Percentiles rank a stretch among this genome's conserved stretches.
Conservation (phyloP, 306 rosid genomes). For the Corylus americana region DNA sequence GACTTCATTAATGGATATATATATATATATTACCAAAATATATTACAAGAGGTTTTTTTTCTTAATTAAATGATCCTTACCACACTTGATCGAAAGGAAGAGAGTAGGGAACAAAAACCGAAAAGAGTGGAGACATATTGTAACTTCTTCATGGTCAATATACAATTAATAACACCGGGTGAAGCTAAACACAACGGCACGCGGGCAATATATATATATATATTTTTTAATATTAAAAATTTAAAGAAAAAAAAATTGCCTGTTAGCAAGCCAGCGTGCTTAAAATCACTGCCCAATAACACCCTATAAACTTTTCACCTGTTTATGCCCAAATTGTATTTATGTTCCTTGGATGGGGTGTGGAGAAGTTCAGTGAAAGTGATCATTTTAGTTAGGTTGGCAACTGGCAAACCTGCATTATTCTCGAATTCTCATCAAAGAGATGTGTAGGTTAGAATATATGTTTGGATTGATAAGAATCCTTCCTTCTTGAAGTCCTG, state of each 20-base stretch:
- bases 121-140: neutral
- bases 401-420: neutral
- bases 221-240: too few relatives aligned
- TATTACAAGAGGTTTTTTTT: neutral
- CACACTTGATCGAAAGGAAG: too few relatives aligned
- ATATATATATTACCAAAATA: neutral
- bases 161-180: neutral
- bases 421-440: neutral
- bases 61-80: too few relatives aligned
- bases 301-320: too few relatives aligned
- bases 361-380: neutral
- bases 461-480: neutral
- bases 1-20: neutral
- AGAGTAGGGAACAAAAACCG: too few relatives aligned
- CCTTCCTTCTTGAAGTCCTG: too few relatives aligned
- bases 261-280: too few relatives aligned
- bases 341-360: neutral
- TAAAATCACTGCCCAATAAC: too few relatives aligned
- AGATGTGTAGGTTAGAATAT: neutral
- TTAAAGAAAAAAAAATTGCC: too few relatives aligned
- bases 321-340: neutral
- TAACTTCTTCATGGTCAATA: neutral
- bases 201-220: too few relatives aligned
- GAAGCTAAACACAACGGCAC: too few relatives aligned
- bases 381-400: neutral